phyloP scores from a whole-genome alignment of 106 monocot species.

The Phalaenopsis aphrodite region DNA sequence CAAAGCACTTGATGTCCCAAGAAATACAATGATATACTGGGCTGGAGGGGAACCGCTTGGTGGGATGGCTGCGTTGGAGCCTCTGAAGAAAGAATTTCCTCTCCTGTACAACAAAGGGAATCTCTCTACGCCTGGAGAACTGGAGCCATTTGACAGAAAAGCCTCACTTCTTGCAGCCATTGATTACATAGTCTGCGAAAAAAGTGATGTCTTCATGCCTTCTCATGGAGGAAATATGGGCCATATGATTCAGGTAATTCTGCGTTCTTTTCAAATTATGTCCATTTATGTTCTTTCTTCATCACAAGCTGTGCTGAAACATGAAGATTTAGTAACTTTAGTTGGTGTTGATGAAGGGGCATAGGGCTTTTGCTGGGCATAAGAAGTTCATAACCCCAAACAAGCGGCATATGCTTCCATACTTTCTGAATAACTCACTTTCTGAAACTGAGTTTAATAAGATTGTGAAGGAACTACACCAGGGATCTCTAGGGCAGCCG shows the following conservation, averaged over 20 bases:
- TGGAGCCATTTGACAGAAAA: conserved; percentile 45
- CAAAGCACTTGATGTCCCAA: conserved; percentile 72
- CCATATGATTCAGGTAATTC: conserved; percentile 34
- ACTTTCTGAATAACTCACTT: conserved; percentile 52
- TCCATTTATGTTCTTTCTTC: no score
- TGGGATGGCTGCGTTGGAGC: conserved; percentile 40
- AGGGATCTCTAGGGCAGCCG: conserved; percentile 64
- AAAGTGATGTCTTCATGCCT: conserved; percentile 86
- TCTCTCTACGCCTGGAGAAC: conserved; percentile 49
- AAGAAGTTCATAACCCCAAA: conserved; percentile 81
- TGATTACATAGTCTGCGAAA: conserved; percentile 79
- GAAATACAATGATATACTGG: conserved; percentile 70
- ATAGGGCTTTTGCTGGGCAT: conserved; percentile 70
- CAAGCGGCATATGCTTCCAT: conserved; percentile 75
- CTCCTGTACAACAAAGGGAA: conserved; percentile 67
- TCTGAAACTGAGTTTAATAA: conserved; percentile 50
- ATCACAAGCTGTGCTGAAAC: no score
- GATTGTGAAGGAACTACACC: conserved; percentile 60
- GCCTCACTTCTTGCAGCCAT: conserved; percentile 79
- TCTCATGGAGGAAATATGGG: conserved; percentile 96
- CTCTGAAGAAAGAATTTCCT: conserved; percentile 56
- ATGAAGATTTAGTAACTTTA: no score
- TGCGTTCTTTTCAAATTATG: no score
- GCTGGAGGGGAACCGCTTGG: conserved; percentile 89
- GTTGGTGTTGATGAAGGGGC: conserved; percentile 18